Evolutionary conservation across 169 alveolate genomes (phyloP), one percentile per base, ranked within the genome.

Genomic region (Plasmodium fragile): DNA sequence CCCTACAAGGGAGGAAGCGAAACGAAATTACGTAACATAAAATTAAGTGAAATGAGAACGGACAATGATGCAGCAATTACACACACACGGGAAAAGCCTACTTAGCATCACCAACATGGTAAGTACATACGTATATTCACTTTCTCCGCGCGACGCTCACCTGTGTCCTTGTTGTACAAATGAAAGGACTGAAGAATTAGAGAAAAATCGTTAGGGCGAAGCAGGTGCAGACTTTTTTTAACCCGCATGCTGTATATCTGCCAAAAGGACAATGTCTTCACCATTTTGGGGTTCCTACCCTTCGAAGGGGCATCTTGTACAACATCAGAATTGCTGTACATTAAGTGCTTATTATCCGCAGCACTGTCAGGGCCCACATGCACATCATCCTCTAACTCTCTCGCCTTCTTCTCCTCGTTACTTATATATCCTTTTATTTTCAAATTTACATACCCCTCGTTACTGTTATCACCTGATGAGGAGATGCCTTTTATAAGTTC

Each of bases 111-210:
- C 25, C 13, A 80, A 80, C 4, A 79, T 43, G 16, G 34, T 45
- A 79, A 30, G 65, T n/a, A 8, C 36, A 49, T 41, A 11, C 49
- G 18, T n/a, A 28, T 49, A 11, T 10, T 8, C 85, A 80, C 8
- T 80, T 80, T 4, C n/a, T 49, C 28, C 36, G 28, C 8, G 36
- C 3, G 4, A 45, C 5, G 11, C 13, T 75, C 65, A 85, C 93
- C 93, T n/a, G 93, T 85, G 59, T 85, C 93, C 78, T 85, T 85
- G 65, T 85, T 85, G 69, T 85, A 43, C 55, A 85, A 75, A 73
- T 85, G 93, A 25, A 85, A 85, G 41, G 93, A 85, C 69, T 85
- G 93, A 53, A 85, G 93, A 53, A 85, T 85, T 45, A 85, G 32
- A 6, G 93, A 72, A 28, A 85, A 85, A 73, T 85, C 93, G 25